These are phyloP conservation scores for Colletotrichum chrysophilum DNA, from an alignment of 2,329 filamentous ascomycete species.

Conservation along the genomic window DNA sequence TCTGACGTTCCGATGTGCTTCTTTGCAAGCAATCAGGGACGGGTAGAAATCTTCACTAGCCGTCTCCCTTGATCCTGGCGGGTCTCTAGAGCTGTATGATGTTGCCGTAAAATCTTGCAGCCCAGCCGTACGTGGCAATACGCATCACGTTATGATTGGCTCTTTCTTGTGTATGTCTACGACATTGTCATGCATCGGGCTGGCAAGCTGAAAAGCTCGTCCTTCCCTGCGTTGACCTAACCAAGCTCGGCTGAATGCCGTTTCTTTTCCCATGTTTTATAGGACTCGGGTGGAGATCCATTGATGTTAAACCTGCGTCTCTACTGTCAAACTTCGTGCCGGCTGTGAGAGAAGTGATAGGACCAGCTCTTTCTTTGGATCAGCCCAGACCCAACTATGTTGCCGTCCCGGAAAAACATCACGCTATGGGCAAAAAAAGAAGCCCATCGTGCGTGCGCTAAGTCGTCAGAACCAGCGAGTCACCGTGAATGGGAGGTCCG, in stretches of 20 bases:
- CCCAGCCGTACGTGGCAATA: neutral
- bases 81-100: conserved; percentile 2
- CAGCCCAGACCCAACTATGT: neutral
- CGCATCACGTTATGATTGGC: neutral
- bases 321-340: neutral
- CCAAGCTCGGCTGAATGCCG: neutral
- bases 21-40: neutral
- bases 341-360: neutral
- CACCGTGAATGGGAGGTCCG: neutral
- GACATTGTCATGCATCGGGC: conserved; percentile 2
- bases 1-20: neutral
- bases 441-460: neutral
- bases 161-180: conserved; percentile 9
- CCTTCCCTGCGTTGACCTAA: neutral
- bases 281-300: neutral
- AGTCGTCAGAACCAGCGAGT: neutral
- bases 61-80: neutral
- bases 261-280: conserved; percentile 13
- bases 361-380: neutral
- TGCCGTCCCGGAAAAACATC: neutral
- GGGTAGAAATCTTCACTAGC: neutral
- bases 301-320: neutral
- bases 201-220: neutral
- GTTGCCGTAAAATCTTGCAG: neutral
- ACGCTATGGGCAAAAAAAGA: neutral